Percentiles rank a stretch among this genome's conserved stretches.
These are phyloP conservation scores for Saturnispora kantuleensis DNA, from an alignment of 805 yeast species.

Conservation along the genomic window DNA sequence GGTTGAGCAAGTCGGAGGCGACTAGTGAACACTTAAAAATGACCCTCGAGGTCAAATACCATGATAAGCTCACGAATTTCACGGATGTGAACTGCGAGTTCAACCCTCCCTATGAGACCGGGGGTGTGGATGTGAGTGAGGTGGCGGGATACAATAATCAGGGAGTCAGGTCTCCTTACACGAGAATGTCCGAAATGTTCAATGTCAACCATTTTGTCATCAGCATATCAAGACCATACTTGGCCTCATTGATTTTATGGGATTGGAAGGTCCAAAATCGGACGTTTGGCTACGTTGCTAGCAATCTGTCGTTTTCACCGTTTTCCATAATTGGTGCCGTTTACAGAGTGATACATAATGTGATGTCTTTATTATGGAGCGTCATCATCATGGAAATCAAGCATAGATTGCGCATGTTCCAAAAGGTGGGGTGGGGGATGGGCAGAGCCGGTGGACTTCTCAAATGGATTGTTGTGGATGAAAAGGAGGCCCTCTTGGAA, in stretches of 20 bases:
- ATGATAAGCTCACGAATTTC: slow-evolving; percentile 30
- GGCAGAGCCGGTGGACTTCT: slow-evolving; percentile 45
- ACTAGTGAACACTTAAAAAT: neutral
- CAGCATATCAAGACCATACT: slow-evolving; percentile 85
- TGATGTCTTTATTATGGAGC: slow-evolving; percentile 30
- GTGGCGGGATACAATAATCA: slow-evolving; percentile 9
- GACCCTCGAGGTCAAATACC: slow-evolving; percentile 9
- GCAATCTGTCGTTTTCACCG: neutral
- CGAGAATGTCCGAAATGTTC: slow-evolving; percentile 81
- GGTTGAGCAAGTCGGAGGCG: neutral
- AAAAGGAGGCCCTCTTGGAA: slow-evolving; percentile 68
- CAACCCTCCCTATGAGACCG: slow-evolving; percentile 34
- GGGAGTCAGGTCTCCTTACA: slow-evolving; percentile 52
- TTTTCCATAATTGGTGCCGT: neutral
- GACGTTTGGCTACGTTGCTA: neutral
- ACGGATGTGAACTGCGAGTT: slow-evolving; percentile 25
- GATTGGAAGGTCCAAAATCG: slow-evolving; percentile 57
- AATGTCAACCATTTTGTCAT: slow-evolving; percentile 91
- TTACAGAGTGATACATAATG: slow-evolving; percentile 25
- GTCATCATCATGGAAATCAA: slow-evolving; percentile 68
- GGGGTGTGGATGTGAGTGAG: slow-evolving; percentile 16
- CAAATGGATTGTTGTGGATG: slow-evolving; percentile 77
- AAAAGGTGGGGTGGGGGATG: slow-evolving; percentile 52
- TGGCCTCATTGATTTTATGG: slow-evolving; percentile 80
- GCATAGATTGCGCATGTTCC: slow-evolving; percentile 73